Base-by-base conservation (phyloP, 1,284 basidiomycete genomes). In the Ceratobasidium papillatum region DNA sequence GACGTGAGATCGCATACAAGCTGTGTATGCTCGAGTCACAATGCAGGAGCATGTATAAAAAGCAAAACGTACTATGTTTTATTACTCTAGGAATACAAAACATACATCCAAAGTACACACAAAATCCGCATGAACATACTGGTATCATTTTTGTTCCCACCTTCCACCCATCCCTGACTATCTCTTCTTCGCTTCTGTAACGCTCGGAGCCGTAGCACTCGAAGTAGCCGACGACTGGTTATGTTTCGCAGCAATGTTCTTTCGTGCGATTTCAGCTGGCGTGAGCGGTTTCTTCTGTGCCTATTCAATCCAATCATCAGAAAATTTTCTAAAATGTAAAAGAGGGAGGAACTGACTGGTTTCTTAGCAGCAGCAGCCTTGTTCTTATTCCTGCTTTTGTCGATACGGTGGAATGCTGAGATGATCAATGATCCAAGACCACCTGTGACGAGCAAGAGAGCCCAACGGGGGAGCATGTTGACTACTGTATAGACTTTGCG, bases 371-470 rank as follows among this genome's bases (percentile, higher is more conserved):
- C 38, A n/a, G n/a, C n/a, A n/a, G n/a, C n/a, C n/a, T n/a, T n/a
- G n/a, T n/a, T n/a, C n/a, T n/a, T n/a, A n/a, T n/a, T n/a, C 58
- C 47, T 61, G 12, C 11, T 27, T 25, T 51, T n/a, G 36, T 52
- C 49, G 11, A 19, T 17, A 25, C 36, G 30, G 30, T 72, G 68
- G 68, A 72, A 59, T 12, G 45, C 27, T 8, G 54, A 59, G n/a
- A 72, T 61, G 56, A 72, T 59, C 41, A 72, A 49, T 11, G 89
- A 89, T 1, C 86, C 90, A 52, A 89, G 32, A 45, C 82, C 84
- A 38, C 90, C 91, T 0, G 89, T 88, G 7, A 85, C 65, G 74
- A 91, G 78, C 79, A 90, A 84, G 75, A 91, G 81, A 4, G 88
- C 64, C 88, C 89, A 91, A 75, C 86, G 85, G 7, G 90, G 91